Base-by-base conservation (phyloP, 345 rosid genomes). In the Pseudoturritis turrita region DNA sequence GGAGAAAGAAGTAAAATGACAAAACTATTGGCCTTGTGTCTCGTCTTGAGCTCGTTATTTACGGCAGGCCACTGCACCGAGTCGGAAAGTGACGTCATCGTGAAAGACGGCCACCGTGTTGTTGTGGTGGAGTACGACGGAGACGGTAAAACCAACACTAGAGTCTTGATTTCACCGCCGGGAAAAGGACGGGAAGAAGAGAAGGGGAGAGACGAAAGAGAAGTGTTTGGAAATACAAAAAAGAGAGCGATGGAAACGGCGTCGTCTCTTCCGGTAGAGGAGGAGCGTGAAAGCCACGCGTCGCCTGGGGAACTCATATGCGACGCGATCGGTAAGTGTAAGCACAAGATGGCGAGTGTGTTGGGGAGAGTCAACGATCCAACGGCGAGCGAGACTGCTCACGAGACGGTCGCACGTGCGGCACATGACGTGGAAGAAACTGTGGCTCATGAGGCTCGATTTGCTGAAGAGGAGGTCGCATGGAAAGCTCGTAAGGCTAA, bases 101-200 rank as follows among this genome's bases (percentile, higher is more conserved):
- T 67, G 22, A 74, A 51, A 41, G 44, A 67, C 15, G 62, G 55
- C 7, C 62, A 36, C 78, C 68, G 68, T 10, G 55, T 74, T 65
- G 77, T 89, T 3, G 84, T 84, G 8, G 89, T 91, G 10, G 89
- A 86, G 80, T 86, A 73, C 40, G 90, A 89, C 10, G 33, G 80
- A 46, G 67, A 73, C 25, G 88, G 81, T 6, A 79, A 86, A 39
- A 80, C 59, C 37, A 89, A 78, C 66, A 88, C 90, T 68, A 86
- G 87, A 73, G 79, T 86, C 21, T 82, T 82, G 7, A 78, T 88
- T 74, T 83, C 90, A 4, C 80, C 87, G 0, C 78, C 81, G 18
- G 37, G 12, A n/a, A 65, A 29, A n/a, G 29, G 14, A 45, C n/a
- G 7, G 33, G 43, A 26, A 22, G 35, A 54, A 18, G 40, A 53